Evolutionary conservation across 148 eudicot genomes (phyloP), one percentile per base, ranked within the genome.

Genomic region (Pouteria glomerata): DNA sequence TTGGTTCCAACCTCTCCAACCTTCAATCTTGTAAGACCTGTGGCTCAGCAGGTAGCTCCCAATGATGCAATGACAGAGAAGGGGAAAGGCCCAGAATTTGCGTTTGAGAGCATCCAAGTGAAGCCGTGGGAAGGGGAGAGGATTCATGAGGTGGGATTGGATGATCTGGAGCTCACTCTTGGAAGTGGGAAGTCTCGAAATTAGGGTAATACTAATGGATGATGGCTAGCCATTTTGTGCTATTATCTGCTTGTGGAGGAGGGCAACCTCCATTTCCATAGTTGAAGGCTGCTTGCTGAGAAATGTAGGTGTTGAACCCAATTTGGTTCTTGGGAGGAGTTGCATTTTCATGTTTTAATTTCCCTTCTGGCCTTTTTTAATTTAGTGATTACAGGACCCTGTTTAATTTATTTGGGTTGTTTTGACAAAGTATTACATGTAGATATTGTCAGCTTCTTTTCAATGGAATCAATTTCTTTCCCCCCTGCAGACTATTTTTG

Each of bases 131-230:
- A 84, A 79, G 97, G 97, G 41, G 98, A 94, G 81, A 83, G 84
- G 80, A 88, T 89, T 80, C 93, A 87, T 75, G 98, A 94, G 75
- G 96, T 86, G 57, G 96, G 86, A 42, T 81, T 93, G 85, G 98
- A 94, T 66, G 98, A 94, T 78, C 84, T 94, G 69, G 98, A 94
- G 72, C 98, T 94, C 73, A 94, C 98, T 14, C 96, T 94, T 56
- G 98, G 95, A 77, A 86, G 78, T 68, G 90, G 90, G 26, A 85
- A 76, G 23, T 31, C 86, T 21, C 76, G 87, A 63, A 79, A 66
- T 63, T 65, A 63, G 41, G 75, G 19, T 59, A n/a, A 26, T 48
- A 66, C 15, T 34, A 42, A 18, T 56, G 63, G 19, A 30, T 42
- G 45, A 67, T 62, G 35, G 39, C 2, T 24, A 33, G 6, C 73